Conservation (phyloP, 2,329 filamentous ascomycete genomes). For the Cytospora piceicola region DNA sequence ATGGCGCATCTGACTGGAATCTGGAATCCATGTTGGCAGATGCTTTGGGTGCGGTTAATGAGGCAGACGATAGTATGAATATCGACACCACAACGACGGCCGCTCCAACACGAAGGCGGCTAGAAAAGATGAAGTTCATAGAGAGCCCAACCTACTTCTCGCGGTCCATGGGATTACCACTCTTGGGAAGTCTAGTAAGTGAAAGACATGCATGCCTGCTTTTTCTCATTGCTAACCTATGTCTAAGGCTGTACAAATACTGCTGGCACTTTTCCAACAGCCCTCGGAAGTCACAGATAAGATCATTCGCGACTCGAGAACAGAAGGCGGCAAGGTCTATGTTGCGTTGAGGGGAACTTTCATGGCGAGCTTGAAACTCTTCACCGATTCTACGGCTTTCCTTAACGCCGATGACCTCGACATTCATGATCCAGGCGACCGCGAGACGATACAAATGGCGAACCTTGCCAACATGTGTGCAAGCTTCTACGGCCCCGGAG, state of each 20-base stretch:
- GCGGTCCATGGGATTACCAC: constrained; percentile 42
- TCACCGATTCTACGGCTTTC: constrained; percentile 39
- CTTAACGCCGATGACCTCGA: constrained; percentile 44
- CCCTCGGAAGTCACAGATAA: constrained; percentile 37
- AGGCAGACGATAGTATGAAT: constrained; percentile 22
- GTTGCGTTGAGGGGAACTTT: constrained; percentile 41
- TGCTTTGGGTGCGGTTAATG: constrained; percentile 24
- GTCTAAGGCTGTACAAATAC: constrained; percentile 43
- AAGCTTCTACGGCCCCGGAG: constrained; percentile 34
- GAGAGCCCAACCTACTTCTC: constrained; percentile 41
- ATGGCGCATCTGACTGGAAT: constrained; percentile 20
- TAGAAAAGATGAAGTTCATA: constrained; percentile 42
- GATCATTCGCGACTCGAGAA: constrained; percentile 38
- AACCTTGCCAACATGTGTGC: constrained; percentile 51
- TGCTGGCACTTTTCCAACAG: constrained; percentile 43
- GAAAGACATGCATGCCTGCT: background rate
- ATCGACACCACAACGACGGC: constrained; percentile 17
- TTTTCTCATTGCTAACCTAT: background rate
- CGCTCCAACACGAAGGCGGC: constrained; percentile 30
- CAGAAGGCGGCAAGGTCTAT: constrained; percentile 43
- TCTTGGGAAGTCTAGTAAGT: constrained; percentile 41
- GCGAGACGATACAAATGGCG: constrained; percentile 49
- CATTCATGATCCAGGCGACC: constrained; percentile 44
- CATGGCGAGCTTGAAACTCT: constrained; percentile 39
- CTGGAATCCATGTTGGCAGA: constrained; percentile 28